Evolutionary conservation across 1,284 basidiomycete genomes (phyloP), one percentile per base, ranked within the genome.

Genomic region (Chondrostereum purpureum): DNA sequence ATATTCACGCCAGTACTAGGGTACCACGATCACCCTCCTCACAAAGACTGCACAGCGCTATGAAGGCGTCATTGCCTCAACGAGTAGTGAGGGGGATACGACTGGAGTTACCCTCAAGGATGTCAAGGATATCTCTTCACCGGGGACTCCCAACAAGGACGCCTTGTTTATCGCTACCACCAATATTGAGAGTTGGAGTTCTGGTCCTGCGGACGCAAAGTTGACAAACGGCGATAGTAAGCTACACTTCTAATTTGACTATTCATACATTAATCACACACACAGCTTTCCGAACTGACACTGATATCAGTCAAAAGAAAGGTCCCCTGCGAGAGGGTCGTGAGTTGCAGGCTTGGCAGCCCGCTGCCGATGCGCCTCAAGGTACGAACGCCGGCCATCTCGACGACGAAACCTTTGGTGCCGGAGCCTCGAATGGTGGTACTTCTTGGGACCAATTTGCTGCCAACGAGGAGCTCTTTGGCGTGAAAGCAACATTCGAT

Each of bases 371-470:
- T 49, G 48, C 56, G 19, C 33, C 58, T 41, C 39, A 52, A 44
- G 53, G 52, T 22, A n/a, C n/a, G n/a, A n/a, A n/a, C n/a, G 3
- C 54, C 47, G 56, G 54, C 3, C 60, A 62, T 42, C 70, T 66
- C 42, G 84, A 88, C 57, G 84, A 87, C 42, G 50, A 78, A 42
- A 88, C 85, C 0, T 88, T 90, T 52, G 83, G 81, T 3, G 59
- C 73, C 13, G 72, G 71, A 16, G 27, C 27, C 27, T 64, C 76
- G 10, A 64, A 51, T 36, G 58, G 54, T 31, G 69, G 65, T 47
- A 64, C 66, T 37, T 67, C 71, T 0, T 99, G 96, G 95, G 94
- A 99, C 64, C 95, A 99, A 67, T 99, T 99, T 58, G 86, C 86
- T 34, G 89, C 75, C 45, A 99, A 99, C 65, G 93, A 97, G 65